Percentiles rank a stretch among this genome's conserved stretches.
Conservation (phyloP, 805 yeast species). For the Brettanomyces anomalus region DNA sequence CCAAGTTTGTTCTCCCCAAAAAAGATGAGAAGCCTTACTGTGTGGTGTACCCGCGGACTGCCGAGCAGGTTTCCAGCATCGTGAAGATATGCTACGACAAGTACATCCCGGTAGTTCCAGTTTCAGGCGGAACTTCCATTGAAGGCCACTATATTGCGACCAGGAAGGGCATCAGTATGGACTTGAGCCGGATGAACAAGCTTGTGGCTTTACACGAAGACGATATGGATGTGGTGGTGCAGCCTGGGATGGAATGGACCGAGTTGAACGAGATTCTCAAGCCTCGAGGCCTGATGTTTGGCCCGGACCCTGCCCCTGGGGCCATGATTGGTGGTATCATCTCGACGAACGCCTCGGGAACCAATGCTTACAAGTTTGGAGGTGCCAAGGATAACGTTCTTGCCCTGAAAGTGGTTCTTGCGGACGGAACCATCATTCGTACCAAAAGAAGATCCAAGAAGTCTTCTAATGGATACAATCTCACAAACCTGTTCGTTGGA, state of each 20-base stretch:
- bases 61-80: conserved; percentile 58
- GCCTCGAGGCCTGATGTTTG: conserved; percentile 50
- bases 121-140: conserved; percentile 67
- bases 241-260: conserved; percentile 77
- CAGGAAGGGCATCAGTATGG: conserved; percentile 51
- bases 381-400: conserved; percentile 70
- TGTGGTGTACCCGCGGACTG: conserved; percentile 52
- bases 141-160: conserved; percentile 76
- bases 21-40: conserved; percentile 27
- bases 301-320: conserved; percentile 74
- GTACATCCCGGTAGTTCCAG: conserved; percentile 62
- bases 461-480: conserved; percentile 71
- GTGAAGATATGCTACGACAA: conserved; percentile 56
- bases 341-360: conserved; percentile 71
- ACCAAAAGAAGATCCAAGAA: conserved; percentile 70
- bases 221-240: conserved; percentile 68
- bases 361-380: conserved; percentile 70
- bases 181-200: conserved; percentile 52
- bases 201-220: conserved; percentile 47
- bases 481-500: conserved; percentile 69
- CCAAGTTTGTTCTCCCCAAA: conserved; percentile 23
- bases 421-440: conserved; percentile 72
- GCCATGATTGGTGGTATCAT: conserved; percentile 73
- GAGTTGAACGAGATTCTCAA: conserved; percentile 46
- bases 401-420: conserved; percentile 62